Evolutionary conservation across 306 rosid species (phyloP).

Genomic region (Mucuna pruriens): DNA sequence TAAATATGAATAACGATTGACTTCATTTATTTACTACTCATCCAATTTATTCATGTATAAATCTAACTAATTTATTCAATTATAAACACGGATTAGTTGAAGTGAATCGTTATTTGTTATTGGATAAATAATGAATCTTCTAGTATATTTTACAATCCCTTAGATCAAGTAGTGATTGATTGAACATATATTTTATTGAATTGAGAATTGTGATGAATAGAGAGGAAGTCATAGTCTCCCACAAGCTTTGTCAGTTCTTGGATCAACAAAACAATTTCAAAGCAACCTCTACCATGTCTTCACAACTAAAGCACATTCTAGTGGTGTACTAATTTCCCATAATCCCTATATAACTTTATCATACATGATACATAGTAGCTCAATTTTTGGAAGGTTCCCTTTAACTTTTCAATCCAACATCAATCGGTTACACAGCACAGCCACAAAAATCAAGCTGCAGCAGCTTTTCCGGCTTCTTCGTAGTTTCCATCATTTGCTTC

Average conservation of each 20-base stretch:
- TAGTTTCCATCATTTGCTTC: constrained; percentile 13
- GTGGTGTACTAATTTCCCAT: not conserved
- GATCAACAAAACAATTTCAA: not conserved
- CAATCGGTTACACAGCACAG: not conserved
- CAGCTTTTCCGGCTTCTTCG: constrained; percentile 45
- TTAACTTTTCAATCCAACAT: not conserved
- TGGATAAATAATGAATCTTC: too few relatives aligned
- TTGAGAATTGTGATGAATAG: not conserved
- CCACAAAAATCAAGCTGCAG: constrained; percentile 30
- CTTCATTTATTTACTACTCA: too few relatives aligned
- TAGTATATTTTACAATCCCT: not conserved
- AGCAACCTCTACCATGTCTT: not conserved
- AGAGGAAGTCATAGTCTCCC: not conserved
- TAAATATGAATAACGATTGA: too few relatives aligned
- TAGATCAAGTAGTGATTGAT: not conserved
- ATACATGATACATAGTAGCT: not conserved
- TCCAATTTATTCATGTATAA: too few relatives aligned
- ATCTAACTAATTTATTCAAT: too few relatives aligned
- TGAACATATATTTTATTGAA: not conserved
- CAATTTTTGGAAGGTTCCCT: not conserved
- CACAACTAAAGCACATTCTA: not conserved
- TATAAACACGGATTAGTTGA: too few relatives aligned
- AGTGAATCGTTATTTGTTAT: too few relatives aligned
- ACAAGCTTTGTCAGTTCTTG: not conserved
- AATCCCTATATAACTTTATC: not conserved